These are phyloP conservation scores for Beauveria medogensis DNA, from an alignment of 2,329 filamentous ascomycete species.

Conservation along the genomic window DNA sequence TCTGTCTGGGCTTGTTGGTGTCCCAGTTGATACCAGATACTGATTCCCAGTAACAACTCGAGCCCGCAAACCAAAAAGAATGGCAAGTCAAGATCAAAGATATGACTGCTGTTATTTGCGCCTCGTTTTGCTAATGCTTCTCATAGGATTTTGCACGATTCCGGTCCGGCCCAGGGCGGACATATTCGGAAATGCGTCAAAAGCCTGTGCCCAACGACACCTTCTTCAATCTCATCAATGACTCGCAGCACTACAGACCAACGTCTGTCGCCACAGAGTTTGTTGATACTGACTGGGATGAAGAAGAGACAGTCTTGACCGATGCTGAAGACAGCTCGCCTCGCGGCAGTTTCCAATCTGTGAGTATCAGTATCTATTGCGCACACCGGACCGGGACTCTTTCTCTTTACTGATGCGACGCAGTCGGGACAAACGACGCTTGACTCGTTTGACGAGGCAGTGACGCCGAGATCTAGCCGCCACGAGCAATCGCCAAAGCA, in stretches of 20 bases:
- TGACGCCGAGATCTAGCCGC: slow-evolving; percentile 63
- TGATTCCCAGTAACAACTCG: slow-evolving; percentile 1
- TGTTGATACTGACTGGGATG: slow-evolving; percentile 67
- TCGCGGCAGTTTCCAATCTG: slow-evolving; percentile 61
- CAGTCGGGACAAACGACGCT: slow-evolving; percentile 53
- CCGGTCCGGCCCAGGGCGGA: slow-evolving; percentile 28
- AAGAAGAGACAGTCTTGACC: slow-evolving; percentile 50
- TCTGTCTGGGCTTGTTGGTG: neutral
- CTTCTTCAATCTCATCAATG: slow-evolving; percentile 51
- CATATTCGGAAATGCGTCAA: slow-evolving; percentile 44
- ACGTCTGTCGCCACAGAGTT: slow-evolving; percentile 68
- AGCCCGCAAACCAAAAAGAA: slow-evolving; percentile 15
- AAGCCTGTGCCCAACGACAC: slow-evolving; percentile 44
- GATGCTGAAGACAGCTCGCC: slow-evolving; percentile 59
- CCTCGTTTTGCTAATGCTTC: neutral
- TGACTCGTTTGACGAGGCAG: slow-evolving; percentile 77
- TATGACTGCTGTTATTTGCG: neutral
- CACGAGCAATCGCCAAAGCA: slow-evolving; percentile 54
- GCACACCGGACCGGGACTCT: neutral
- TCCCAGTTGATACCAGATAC: neutral
- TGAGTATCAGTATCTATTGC: slow-evolving; percentile 41
- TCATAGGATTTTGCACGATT: slow-evolving; percentile 29
- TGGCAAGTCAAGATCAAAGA: slow-evolving; percentile 23
- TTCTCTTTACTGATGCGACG: slow-evolving; percentile 12
- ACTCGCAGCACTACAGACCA: slow-evolving; percentile 45